Evolutionary conservation across 768 basidiomycete species (phyloP), one percentile per base, ranked within the genome.

Genomic region (Pseudohyphozyma bogoriensis): DNA sequence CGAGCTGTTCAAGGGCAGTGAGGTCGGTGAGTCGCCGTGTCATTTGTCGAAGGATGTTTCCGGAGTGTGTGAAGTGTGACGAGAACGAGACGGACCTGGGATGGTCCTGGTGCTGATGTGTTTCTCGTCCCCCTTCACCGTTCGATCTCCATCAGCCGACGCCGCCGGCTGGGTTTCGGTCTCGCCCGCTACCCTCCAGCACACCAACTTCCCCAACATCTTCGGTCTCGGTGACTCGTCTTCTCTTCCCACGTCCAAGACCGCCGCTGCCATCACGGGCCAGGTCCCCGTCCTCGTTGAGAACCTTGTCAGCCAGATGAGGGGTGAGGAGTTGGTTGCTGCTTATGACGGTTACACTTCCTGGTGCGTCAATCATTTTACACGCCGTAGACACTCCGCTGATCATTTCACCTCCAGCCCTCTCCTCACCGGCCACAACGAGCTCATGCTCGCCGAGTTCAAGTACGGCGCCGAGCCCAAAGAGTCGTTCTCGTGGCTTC

Each of bases 151-250:
- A 4, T 1, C 20, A 61, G 74, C 86, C 44, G 89, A 96, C 72
- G 78, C 79, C 39, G 80, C 80, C 29, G 93, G 93, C 24, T 96
- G 88, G 88, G 89, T 97, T 2, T 80, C 85, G 47, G 89, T 99
- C 42, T 79, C 93, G 74, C 77, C 82, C 61, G 80, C 76, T 11
- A 93, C 88, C 2, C 80, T 92, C 35, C 85, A 85, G 68, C 90
- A 92, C 70, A 81, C 79, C 58, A 92, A 92, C 61, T 86, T 83
- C 26, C 80, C 77, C 42, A 96, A 95, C 73, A 80, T 96, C 33
- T 96, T 91, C 73, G 80, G 88, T 11, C 71, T 96, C 15, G 93
- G 93, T n/a, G 93, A 99, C 72, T 87, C 86, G 69, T 86, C 88
- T 28, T 87, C 84, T 37, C 75, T 95, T 32, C 93, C 93, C 11